These are phyloP conservation scores for Dendryphion nanum DNA, from an alignment of 2,329 filamentous ascomycete genomes.

Conservation along the genomic window DNA sequence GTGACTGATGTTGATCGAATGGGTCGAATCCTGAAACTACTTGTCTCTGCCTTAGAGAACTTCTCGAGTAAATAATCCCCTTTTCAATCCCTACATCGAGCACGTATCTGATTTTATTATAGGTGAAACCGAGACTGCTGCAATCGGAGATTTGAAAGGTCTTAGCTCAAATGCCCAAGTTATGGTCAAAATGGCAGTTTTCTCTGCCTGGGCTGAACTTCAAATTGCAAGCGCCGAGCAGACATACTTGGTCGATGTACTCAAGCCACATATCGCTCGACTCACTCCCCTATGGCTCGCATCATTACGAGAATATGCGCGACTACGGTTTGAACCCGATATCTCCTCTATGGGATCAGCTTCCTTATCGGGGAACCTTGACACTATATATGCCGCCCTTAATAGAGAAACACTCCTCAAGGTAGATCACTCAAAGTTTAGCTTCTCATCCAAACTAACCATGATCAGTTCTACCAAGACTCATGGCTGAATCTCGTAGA, in stretches of 20 bases:
- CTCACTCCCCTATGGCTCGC: slow-evolving; percentile 93
- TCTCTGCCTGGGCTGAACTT: slow-evolving; percentile 94
- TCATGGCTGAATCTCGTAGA: slow-evolving; percentile 96
- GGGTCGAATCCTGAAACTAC: slow-evolving; percentile 92
- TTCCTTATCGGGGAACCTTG: slow-evolving; percentile 78
- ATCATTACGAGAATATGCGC: slow-evolving; percentile 88
- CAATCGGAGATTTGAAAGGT: slow-evolving; percentile 89
- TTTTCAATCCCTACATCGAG: slow-evolving; percentile 4
- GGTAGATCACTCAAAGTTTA: slow-evolving; percentile 32
- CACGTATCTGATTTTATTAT: slow-evolving; percentile 13
- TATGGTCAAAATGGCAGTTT: slow-evolving; percentile 97
- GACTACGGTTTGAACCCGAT: slow-evolving; percentile 91
- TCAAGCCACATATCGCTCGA: slow-evolving; percentile 85
- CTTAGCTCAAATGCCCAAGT: slow-evolving; percentile 94
- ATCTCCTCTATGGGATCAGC: slow-evolving; percentile 86
- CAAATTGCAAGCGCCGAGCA: slow-evolving; percentile 95
- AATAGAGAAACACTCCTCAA: slow-evolving; percentile 90
- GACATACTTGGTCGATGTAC: slow-evolving; percentile 80
- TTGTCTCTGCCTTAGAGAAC: slow-evolving; percentile 87
- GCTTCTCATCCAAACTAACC: slow-evolving; percentile 8
- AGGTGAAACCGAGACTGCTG: slow-evolving; percentile 72
- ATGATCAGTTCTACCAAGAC: slow-evolving; percentile 79
- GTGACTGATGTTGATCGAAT: slow-evolving; percentile 98
- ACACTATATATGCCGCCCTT: slow-evolving; percentile 90
- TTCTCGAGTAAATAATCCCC: slow-evolving; percentile 62